Conservation (phyloP, 768 basidiomycete genomes). For the Tubosaeta brunneosetosa region DNA sequence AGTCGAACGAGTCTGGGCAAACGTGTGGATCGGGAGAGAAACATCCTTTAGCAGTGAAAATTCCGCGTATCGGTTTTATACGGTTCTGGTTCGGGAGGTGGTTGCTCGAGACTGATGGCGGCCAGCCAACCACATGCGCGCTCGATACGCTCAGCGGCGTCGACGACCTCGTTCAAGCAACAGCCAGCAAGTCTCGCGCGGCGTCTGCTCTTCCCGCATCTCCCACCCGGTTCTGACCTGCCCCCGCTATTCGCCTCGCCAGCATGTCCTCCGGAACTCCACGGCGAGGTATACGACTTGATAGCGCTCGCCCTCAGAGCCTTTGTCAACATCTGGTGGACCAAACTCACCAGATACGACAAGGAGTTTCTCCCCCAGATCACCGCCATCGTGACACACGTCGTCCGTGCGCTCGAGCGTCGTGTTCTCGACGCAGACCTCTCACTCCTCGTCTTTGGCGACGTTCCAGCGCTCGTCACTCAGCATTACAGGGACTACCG, state of each 20-base stretch:
- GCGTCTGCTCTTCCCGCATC: conserved; percentile 63
- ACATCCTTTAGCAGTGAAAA: conserved; percentile 16
- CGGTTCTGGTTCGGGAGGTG: not conserved
- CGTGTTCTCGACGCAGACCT: conserved; percentile 55
- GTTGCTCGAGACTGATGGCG: conserved; percentile 1
- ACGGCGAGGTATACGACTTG: conserved; percentile 59
- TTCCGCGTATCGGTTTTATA: conserved; percentile 23
- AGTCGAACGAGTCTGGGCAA: conserved; percentile 3
- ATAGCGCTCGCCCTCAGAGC: conserved; percentile 77
- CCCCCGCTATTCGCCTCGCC: conserved; percentile 52
- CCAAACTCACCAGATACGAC: conserved; percentile 77
- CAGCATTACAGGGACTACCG: conserved; percentile 81
- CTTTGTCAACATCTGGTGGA: conserved; percentile 82
- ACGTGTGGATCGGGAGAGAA: conserved; percentile 11
- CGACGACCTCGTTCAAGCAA: conserved; percentile 20
- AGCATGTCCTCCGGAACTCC: conserved; percentile 48
- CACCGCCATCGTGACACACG: conserved; percentile 49
- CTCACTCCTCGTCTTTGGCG: conserved; percentile 53
- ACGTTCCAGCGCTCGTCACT: conserved; percentile 60
- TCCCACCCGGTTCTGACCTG: conserved; percentile 38
- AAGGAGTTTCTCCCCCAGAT: conserved; percentile 76
- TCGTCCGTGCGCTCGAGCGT: conserved; percentile 57
- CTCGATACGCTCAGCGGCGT: conserved; percentile 23
- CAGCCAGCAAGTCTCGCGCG: conserved; percentile 39
- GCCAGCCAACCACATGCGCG: conserved; percentile 4